phyloP scores from a whole-genome alignment of 129 eudicot species.

The Gnaphalium uliginosum region DNA sequence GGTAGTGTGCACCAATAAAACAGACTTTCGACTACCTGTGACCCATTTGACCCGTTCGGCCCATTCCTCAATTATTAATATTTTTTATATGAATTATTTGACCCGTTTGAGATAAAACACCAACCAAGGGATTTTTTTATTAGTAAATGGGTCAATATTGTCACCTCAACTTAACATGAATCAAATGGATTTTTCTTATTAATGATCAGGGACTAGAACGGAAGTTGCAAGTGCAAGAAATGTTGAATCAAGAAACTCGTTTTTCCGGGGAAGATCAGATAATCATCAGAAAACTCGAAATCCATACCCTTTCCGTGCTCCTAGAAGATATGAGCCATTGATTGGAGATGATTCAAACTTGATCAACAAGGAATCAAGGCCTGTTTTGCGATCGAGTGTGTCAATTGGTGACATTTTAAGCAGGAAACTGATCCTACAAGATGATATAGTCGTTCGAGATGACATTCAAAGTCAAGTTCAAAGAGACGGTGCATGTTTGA shows the following conservation, averaged over 20 bases:
- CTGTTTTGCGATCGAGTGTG: constrained; percentile 48
- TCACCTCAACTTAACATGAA: neutral
- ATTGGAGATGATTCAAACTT: constrained; percentile 36
- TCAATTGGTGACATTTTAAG: constrained; percentile 67
- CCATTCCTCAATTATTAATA: neutral
- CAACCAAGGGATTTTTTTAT: neutral
- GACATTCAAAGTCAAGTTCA: constrained; percentile 40
- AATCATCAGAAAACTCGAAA: constrained; percentile 31
- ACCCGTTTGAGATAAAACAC: neutral
- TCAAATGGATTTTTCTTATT: too few species aligned
- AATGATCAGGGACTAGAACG: constrained; percentile 27
- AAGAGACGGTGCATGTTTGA: constrained; percentile 55
- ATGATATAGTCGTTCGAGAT: constrained; percentile 53
- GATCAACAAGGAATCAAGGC: constrained; percentile 36
- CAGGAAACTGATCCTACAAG: constrained; percentile 57
- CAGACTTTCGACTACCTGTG: neutral
- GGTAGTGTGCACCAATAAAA: too few species aligned
- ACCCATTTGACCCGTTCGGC: neutral
- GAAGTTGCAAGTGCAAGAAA: constrained; percentile 29
- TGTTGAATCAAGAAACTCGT: constrained; percentile 12
- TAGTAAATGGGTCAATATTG: neutral
- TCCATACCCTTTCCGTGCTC: constrained; percentile 31
- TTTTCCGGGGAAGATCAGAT: constrained; percentile 22
- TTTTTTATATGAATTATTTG: neutral
- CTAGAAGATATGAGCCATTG: constrained; percentile 26